Evolutionary conservation across 345 rosid species (phyloP).

Genomic region (Geranium brycei): DNA sequence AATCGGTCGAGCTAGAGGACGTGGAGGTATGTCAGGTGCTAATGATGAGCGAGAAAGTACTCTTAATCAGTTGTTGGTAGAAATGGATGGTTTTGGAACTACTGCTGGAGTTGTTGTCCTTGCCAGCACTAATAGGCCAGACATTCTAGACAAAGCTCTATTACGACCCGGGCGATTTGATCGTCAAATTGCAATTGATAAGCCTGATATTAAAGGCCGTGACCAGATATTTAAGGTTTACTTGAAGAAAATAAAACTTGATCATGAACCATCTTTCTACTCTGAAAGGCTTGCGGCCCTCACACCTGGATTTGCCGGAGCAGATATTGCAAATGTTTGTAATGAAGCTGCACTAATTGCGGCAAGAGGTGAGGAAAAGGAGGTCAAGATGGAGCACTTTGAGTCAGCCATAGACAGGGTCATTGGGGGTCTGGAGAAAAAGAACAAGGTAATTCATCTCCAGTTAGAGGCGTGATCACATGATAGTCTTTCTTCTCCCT

Average conservation of each 20-base stretch:
- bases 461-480: no score
- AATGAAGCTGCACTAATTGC: constrained; percentile 94
- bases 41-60: constrained; percentile 98
- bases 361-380: constrained; percentile 45
- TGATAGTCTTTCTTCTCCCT: no score
- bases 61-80: constrained; percentile 76
- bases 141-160: constrained; percentile 84
- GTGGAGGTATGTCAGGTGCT: constrained; percentile 73
- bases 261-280: constrained; percentile 58
- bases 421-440: constrained; percentile 97
- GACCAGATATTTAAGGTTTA: constrained; percentile 79
- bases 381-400: constrained; percentile 68
- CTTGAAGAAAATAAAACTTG: constrained; percentile 71
- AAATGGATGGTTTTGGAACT: constrained; percentile 98
- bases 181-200: constrained; percentile 76
- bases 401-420: constrained; percentile 92
- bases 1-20: constrained; percentile 92
- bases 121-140: constrained; percentile 96
- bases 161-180: constrained; percentile 87
- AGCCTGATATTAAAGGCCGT: constrained; percentile 89
- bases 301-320: constrained; percentile 96
- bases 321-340: constrained; percentile 91
- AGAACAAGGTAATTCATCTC: constrained; percentile 48
- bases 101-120: constrained; percentile 90
- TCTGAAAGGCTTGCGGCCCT: constrained; percentile 90